phyloP scores from a whole-genome alignment of 371 early-diverging fungal genomes.

The Mucor saturninus region DNA sequence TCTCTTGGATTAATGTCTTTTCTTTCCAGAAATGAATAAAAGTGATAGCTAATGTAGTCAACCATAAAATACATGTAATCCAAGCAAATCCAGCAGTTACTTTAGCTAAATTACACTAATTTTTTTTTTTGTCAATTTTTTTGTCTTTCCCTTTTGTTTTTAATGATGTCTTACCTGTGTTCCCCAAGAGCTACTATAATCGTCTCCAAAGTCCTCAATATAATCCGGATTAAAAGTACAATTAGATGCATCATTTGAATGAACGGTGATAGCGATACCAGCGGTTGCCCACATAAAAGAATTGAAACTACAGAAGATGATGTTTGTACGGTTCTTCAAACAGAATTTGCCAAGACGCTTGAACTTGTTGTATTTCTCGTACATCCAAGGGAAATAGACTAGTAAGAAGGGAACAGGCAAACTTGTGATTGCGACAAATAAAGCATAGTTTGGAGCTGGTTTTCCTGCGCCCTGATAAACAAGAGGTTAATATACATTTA shows the following conservation, averaged over 20 bases:
- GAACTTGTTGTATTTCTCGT: slow-evolving; percentile 37
- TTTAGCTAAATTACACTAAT: slow-evolving; percentile 47
- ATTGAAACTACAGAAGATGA: slow-evolving; percentile 34
- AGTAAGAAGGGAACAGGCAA: slow-evolving; percentile 27
- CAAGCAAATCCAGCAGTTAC: slow-evolving; percentile 49
- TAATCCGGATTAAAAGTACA: slow-evolving; percentile 25
- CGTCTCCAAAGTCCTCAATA: slow-evolving; percentile 19
- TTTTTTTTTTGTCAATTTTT: not conserved
- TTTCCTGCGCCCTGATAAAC: slow-evolving; percentile 29
- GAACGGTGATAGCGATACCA: slow-evolving; percentile 38
- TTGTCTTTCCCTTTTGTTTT: not conserved
- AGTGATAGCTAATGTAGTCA: slow-evolving; percentile 35
- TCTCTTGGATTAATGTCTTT: slow-evolving; percentile 46
- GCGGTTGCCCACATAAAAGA: slow-evolving; percentile 38
- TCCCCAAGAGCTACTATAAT: slow-evolving; percentile 35
- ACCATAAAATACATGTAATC: slow-evolving; percentile 52
- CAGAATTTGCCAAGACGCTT: slow-evolving; percentile 38
- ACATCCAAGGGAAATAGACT: slow-evolving; percentile 40
- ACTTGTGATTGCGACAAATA: slow-evolving; percentile 31
- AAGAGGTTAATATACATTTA: not conserved
- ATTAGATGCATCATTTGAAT: slow-evolving; percentile 28
- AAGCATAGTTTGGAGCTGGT: slow-evolving; percentile 33
- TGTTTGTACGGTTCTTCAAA: slow-evolving; percentile 35
- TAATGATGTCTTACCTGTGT: slow-evolving; percentile 27
- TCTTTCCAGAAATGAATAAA: slow-evolving; percentile 45